Evolutionary conservation across 2,329 filamentous ascomycete genomes (phyloP).

Genomic region (Cryphonectria parasitica): DNA sequence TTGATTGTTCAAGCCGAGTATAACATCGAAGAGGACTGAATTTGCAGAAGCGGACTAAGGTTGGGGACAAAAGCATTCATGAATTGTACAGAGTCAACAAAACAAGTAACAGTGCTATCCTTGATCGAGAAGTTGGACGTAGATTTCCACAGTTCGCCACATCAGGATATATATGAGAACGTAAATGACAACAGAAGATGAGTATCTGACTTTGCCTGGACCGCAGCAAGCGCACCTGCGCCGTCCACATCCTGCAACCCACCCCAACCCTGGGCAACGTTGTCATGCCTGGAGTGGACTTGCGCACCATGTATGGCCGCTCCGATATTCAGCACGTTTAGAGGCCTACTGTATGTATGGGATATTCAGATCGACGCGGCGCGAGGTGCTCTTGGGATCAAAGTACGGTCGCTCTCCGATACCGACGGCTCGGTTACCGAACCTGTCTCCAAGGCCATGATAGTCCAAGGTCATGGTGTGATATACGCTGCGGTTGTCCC

Average conservation of each 20-base stretch:
- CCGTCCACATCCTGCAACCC: background rate
- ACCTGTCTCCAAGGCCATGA: constrained; percentile 52
- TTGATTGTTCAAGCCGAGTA: background rate
- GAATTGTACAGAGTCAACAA: background rate
- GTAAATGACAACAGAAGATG: background rate
- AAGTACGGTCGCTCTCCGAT: constrained; percentile 60
- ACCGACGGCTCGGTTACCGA: constrained; percentile 57
- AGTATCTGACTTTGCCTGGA: background rate
- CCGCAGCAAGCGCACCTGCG: background rate
- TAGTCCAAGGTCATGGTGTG: constrained; percentile 61
- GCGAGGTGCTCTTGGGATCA: constrained; percentile 53
- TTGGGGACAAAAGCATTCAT: background rate
- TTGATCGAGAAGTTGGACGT: background rate
- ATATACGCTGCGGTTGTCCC: constrained; percentile 64
- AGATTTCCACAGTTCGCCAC: background rate
- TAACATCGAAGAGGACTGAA: background rate
- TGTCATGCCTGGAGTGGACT: background rate
- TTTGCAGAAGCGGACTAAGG: background rate
- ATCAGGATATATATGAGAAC: background rate
- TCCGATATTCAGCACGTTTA: background rate
- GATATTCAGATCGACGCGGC: constrained; percentile 42
- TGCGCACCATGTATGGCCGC: background rate
- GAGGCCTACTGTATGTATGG: constrained; percentile 13
- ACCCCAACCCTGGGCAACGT: background rate
- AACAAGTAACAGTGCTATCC: background rate